Evolutionary conservation across 2,329 filamentous ascomycete genomes (phyloP).

Genomic region (Pseudogymnoascus sp.): DNA sequence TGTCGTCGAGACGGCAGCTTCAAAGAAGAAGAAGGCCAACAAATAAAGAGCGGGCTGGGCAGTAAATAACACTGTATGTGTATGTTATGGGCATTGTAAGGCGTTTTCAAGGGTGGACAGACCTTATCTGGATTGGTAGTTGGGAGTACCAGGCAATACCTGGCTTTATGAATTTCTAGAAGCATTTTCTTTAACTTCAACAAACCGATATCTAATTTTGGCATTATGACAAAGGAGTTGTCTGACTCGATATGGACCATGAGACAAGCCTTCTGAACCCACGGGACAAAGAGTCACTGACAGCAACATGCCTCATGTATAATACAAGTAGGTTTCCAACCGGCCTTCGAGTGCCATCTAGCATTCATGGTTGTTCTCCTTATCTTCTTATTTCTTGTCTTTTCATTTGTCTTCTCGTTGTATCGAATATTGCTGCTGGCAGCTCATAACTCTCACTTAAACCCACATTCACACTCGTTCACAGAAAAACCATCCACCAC

Average conservation of each 20-base stretch:
- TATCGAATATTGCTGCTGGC: neutral
- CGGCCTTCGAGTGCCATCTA: neutral
- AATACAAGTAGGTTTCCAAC: constrained; percentile 5
- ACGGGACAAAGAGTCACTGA: neutral
- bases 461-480: neutral
- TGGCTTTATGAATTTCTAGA: constrained; percentile 6
- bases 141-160: constrained; percentile 4
- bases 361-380: neutral
- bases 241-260: neutral
- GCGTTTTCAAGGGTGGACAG: constrained; percentile 5
- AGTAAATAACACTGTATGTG: constrained; percentile 9
- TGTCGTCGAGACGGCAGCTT: constrained; percentile 55
- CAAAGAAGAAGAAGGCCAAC: constrained; percentile 58
- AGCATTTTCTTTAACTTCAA: constrained; percentile 7
- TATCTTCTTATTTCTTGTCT: neutral
- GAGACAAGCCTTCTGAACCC: neutral
- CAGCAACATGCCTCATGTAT: neutral
- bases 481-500: neutral
- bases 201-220: constrained; percentile 6
- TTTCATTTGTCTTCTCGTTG: constrained; percentile 2
- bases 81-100: constrained; percentile 10
- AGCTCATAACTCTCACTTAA: neutral
- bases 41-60: constrained; percentile 35
- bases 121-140: neutral
- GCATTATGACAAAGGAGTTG: constrained; percentile 1